Conservation (phyloP, 148 eudicot species). For the Hydrangea macrophylla region DNA sequence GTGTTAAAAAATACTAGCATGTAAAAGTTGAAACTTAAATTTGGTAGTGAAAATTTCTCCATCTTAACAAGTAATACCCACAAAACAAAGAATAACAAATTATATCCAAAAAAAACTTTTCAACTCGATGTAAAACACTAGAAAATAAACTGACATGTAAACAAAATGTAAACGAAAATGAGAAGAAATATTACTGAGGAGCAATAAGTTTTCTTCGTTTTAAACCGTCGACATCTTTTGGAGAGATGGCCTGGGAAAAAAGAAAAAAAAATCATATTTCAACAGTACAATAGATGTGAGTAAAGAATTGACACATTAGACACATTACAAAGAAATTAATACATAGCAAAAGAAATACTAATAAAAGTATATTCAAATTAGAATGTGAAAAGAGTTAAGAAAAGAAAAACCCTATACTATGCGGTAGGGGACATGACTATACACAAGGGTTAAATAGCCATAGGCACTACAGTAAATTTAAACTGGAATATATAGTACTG, state of each 20-base stretch:
- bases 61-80: not conserved
- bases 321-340: not conserved
- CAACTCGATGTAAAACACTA: not conserved
- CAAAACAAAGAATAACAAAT: not conserved
- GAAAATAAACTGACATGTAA: not conserved
- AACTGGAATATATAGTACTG: not conserved
- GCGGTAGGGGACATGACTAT: not conserved
- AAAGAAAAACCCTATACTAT: too few species aligned
- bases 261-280: slow-evolving; percentile 5
- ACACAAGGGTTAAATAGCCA: not conserved
- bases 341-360: not conserved
- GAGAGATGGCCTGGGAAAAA: slow-evolving; percentile 59
- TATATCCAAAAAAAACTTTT: not conserved
- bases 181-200: slow-evolving; percentile 49
- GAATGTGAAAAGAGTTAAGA: too few species aligned
- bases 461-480: not conserved
- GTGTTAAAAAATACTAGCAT: not conserved
- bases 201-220: slow-evolving; percentile 77
- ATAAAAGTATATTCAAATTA: not conserved
- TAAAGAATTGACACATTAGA: too few species aligned
- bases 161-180: too few species aligned
- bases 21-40: not conserved
- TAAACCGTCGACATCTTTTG: slow-evolving; percentile 64
- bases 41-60: not conserved
- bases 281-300: too few species aligned